Evolutionary conservation across 352 stramenopile species (phyloP).

Genomic region (Globisporangium apiculatum): DNA sequence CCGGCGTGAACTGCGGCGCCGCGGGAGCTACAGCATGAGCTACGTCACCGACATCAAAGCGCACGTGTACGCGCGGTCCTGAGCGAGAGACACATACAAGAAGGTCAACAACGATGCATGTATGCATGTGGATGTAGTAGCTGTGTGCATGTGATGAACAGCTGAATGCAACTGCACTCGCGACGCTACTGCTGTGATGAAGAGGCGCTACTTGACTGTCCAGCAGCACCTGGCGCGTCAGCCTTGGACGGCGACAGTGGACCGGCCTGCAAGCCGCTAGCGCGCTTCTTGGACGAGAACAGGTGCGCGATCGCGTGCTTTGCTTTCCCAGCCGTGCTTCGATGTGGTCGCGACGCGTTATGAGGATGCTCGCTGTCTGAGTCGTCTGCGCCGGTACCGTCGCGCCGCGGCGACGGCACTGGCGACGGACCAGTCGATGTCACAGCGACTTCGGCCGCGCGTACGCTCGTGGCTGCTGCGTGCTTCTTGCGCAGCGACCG

Average conservation of each 20-base stretch:
- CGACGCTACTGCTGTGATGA: not conserved
- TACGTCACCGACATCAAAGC: conserved; percentile 86
- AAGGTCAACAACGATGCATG: no score
- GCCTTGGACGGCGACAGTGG: conserved; percentile 7
- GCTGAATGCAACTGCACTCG: not conserved
- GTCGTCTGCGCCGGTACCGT: not conserved
- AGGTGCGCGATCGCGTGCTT: conserved; percentile 18
- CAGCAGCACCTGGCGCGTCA: not conserved
- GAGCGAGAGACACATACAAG: conserved; percentile 6
- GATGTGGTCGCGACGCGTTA: not conserved
- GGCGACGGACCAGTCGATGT: not conserved
- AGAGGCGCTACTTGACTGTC: not conserved
- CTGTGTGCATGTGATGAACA: not conserved
- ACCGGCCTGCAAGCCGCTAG: not conserved
- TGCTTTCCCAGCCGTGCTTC: conserved; percentile 12
- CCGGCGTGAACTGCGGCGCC: conserved; percentile 66
- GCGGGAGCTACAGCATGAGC: conserved; percentile 84
- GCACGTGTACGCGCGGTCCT: conserved; percentile 69
- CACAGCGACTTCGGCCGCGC: conserved; percentile 1
- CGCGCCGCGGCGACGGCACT: not conserved
- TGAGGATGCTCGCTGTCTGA: not conserved
- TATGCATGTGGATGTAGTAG: not conserved
- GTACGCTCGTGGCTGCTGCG: not conserved
- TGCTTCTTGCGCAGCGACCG: conserved; percentile 34
- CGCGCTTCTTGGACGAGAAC: conserved; percentile 15